Evolutionary conservation across 306 rosid genomes (phyloP), one percentile per base, ranked within the genome.

Genomic region (Prinsepia uniflora): DNA sequence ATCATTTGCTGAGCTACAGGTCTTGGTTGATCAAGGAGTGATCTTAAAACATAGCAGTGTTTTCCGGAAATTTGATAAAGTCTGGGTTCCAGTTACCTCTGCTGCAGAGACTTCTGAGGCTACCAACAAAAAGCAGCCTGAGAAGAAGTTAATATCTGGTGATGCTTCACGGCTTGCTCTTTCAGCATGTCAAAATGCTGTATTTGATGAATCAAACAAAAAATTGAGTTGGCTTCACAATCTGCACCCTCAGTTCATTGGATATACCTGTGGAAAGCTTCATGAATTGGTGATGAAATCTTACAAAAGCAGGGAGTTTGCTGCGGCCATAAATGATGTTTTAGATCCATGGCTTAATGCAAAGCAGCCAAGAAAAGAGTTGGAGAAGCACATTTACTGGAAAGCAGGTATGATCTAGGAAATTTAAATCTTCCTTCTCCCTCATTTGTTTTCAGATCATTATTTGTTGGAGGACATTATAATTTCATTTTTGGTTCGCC

Each of bases 331-430:
- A 82, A 91, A 95, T 84, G 96, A 89, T 80, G 99, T 86, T 75
- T 86, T 95, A 75, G 97, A 95, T 80, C 97, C 99, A 43, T 95
- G 99, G 99, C 89, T 95, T 78, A 95, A 85, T 80, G 91, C 91
- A 66, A 89, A 84, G 76, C 99, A 95, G 75, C 92, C 99, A 46
- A 95, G 91, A 86, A 91, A 91, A 83, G 99, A 95, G 81, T 69
- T 75, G 13, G 99, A 94, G 80, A 91, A 89, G 82, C 90, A 80
- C 70, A 56, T 82, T 52, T 88, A 82, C 80, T 89, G 97, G 92
- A 95, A 87, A 84, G 85, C 90, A 82, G 99, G 97, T 91, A 87
- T 62, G 64, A 46, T 48, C 53, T 54, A 49, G 58, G 74, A 42
- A 24, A 54, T 70, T 22, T 73, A 14, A 52, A 52, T 39, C 50